A percentile compares a stretch with the other conserved stretches of the same genome.
These are phyloP conservation scores for Orbilia oligospora DNA, from an alignment of 2,329 filamentous ascomycete genomes.

Conservation along the genomic window DNA sequence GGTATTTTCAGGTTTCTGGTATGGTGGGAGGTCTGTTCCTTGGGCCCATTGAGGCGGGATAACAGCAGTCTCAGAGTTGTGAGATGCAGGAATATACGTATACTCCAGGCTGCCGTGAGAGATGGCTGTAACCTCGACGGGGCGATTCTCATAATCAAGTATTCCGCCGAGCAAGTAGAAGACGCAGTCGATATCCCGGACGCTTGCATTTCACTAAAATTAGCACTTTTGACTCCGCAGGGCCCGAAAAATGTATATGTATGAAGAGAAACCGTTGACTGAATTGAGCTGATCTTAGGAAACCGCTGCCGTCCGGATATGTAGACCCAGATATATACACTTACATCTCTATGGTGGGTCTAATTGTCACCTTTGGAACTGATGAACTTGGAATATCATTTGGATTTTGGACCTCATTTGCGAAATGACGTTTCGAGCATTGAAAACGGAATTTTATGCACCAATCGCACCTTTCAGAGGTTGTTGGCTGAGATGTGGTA, in stretches of 20 bases:
- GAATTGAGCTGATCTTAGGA: no score
- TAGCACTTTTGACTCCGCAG: background rate
- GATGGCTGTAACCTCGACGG: background rate
- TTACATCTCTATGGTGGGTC: constrained; percentile 21
- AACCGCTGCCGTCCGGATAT: no score
- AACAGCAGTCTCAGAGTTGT: background rate
- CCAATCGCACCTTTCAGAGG: constrained; percentile 23
- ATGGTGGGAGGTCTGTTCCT: background rate
- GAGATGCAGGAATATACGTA: no score
- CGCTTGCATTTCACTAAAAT: background rate
- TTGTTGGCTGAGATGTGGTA: background rate
- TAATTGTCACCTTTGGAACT: background rate
- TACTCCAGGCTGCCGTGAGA: background rate
- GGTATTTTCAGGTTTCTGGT: background rate
- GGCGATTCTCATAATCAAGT: constrained; percentile 23
- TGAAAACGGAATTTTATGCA: constrained; percentile 19
- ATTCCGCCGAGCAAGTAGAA: constrained; percentile 33
- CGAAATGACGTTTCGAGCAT: constrained; percentile 15
- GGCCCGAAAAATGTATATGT: no score
- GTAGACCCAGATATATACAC: background rate
- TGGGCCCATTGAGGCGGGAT: background rate
- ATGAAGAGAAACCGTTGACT: no score
- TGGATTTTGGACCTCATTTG: background rate
- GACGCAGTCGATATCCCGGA: constrained; percentile 38
- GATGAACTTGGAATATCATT: background rate